Base-by-base conservation (phyloP, 805 yeast genomes). In the Starmerella stigmatis region DNA sequence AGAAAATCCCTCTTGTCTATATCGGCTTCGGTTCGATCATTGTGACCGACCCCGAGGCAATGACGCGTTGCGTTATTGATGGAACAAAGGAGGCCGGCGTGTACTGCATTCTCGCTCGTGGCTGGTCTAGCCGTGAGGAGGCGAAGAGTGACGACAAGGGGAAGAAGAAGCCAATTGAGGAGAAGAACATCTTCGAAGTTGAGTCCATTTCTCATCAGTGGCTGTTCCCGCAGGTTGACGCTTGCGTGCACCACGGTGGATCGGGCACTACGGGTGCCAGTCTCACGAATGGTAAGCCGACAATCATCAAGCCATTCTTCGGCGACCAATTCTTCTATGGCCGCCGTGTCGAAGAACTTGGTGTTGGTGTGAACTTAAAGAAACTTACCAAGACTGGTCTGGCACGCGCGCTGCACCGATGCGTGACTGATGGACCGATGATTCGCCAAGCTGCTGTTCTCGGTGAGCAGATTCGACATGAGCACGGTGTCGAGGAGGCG, bases 171-270 rank as follows among this genome's bases (percentile, higher is more conserved):
- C 52, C 49, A 1, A 46, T 51, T 23, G 23, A 46, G 9, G 46
- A 33, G 1, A 65, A 68, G 0, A 78, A 77, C 53, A 73, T 89
- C 2, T 83, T 66, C 58, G 77, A 76, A 51, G 67, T 84, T 6
- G 92, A 92, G 2, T 60, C 79, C 9, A 69, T 84, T 12, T 95
- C 96, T 0, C 97, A 89, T 60, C 95, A 86, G 59, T 89, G 97
- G 97, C 66, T 89, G 29, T 89, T 89, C 63, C 81, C 89, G 0
- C 77, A 75, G 49, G 68, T 89, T 35, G 95, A 89, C 64, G 96
- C 89, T 0, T 94, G 94, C 0, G 96, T 89, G 4, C 97, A 89
- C 60, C 97, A 89, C 60, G 97, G 97, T 31, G 97, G 97, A 0
- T 81, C 94, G 0, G 97, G 97, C 1, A 85, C 96, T 0, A 89